phyloP scores from a whole-genome alignment of 257 asterid genomes.

The Henckelia pumila region DNA sequence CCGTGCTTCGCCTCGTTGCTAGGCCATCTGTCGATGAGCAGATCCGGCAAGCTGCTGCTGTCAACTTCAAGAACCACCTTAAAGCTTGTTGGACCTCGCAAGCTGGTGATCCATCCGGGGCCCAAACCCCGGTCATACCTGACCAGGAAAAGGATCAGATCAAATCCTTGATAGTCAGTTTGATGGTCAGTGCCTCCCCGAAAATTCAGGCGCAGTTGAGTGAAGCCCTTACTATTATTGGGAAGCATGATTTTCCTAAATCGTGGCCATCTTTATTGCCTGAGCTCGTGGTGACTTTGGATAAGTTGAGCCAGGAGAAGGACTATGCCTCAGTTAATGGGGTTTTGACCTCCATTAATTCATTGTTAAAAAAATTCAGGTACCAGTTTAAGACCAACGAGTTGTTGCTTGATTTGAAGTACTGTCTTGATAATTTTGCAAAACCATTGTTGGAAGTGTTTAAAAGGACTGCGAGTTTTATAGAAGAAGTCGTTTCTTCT shows the following conservation, averaged over 20 bases:
- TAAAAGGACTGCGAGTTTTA: slow-evolving; percentile 49
- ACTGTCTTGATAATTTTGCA: slow-evolving; percentile 81
- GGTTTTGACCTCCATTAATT: slow-evolving; percentile 59
- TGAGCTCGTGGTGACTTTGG: slow-evolving; percentile 61
- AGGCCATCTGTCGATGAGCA: slow-evolving; percentile 75
- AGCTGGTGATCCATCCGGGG: slow-evolving; percentile 29
- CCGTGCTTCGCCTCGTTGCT: slow-evolving; percentile 80
- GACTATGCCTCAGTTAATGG: slow-evolving; percentile 87
- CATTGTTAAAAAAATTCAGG: slow-evolving; percentile 73
- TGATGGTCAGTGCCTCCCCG: slow-evolving; percentile 62
- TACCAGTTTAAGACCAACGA: slow-evolving; percentile 70
- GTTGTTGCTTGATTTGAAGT: slow-evolving; percentile 68
- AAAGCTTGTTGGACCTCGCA: slow-evolving; percentile 63
- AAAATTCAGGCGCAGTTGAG: slow-evolving; percentile 77
- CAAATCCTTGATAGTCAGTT: slow-evolving; percentile 60
- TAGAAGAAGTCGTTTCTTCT: slow-evolving; percentile 50
- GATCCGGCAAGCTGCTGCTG: slow-evolving; percentile 92
- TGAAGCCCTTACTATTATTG: slow-evolving; percentile 76
- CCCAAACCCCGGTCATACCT: slow-evolving; percentile 32
- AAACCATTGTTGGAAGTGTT: slow-evolving; percentile 68
- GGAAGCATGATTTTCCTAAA: slow-evolving; percentile 78
- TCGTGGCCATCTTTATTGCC: slow-evolving; percentile 77
- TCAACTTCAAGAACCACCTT: slow-evolving; percentile 79
- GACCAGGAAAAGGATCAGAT: slow-evolving; percentile 78
- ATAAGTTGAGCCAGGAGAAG: slow-evolving; percentile 49